A percentile compares a stretch with the other conserved stretches of the same genome.
Conservation (phyloP, 805 yeast genomes). For the Isabelozyma pseudorhagii region DNA sequence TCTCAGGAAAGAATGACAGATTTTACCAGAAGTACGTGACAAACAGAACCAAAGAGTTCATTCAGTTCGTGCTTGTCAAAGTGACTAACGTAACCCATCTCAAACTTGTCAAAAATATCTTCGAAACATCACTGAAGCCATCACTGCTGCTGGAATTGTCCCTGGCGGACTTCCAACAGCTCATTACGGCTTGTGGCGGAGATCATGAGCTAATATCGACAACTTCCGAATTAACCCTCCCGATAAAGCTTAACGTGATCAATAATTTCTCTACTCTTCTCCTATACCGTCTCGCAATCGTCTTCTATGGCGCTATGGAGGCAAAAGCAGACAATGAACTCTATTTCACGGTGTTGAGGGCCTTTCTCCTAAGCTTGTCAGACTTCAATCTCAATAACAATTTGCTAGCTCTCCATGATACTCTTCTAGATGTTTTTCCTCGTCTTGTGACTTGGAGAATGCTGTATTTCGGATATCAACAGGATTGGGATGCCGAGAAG, state of each 20-base stretch:
- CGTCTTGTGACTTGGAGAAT: background rate
- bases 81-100: background rate
- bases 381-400: background rate
- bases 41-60: constrained; percentile 2
- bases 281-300: background rate
- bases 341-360: background rate
- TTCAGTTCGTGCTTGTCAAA: background rate
- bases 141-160: too few species aligned
- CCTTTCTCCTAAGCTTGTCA: background rate
- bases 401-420: background rate
- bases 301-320: background rate
- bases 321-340: background rate
- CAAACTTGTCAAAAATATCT: background rate
- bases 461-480: background rate
- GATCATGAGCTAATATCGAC: background rate
- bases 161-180: background rate
- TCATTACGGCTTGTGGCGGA: background rate
- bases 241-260: background rate
- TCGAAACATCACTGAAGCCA: background rate
- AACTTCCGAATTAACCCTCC: background rate
- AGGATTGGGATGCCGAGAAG: background rate
- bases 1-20: background rate
- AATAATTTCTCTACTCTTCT: background rate
- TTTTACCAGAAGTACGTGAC: background rate
- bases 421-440: background rate